These are phyloP conservation scores for Chlamydomonas sp. DNA, from an alignment of 139 green algal genomes.

Conservation along the genomic window DNA sequence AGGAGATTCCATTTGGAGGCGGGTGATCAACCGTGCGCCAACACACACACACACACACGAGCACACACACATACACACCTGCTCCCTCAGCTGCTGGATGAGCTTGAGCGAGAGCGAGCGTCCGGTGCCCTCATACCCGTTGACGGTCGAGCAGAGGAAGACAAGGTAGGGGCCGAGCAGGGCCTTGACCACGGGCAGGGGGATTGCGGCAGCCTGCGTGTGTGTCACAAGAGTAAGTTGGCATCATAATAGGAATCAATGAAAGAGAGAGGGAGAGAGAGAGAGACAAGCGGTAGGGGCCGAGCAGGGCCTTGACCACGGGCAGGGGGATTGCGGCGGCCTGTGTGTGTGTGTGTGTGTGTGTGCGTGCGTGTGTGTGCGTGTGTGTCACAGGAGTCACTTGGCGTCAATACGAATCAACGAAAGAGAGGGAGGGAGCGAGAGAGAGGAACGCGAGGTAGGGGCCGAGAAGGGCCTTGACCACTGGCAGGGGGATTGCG, in stretches of 20 bases:
- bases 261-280: too few relatives aligned
- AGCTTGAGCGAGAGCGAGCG: constrained; percentile 92
- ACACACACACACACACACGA: not conserved
- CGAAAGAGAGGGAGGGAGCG: too few relatives aligned
- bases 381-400: too few relatives aligned
- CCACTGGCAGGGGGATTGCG: constrained; percentile 89
- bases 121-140: constrained; percentile 91
- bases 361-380: too few relatives aligned
- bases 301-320: constrained; percentile 84
- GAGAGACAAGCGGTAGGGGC: too few relatives aligned
- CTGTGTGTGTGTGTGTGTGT: too few relatives aligned
- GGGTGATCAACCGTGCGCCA: not conserved
- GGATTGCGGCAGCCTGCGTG: constrained; percentile 94
- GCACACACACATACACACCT: constrained; percentile 25
- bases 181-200: constrained; percentile 83
- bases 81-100: constrained; percentile 82
- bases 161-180: constrained; percentile 96
- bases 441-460: constrained; percentile 99
- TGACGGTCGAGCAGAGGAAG: constrained; percentile 94
- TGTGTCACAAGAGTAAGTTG: too few relatives aligned
- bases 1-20: too few relatives aligned
- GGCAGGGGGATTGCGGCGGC: constrained; percentile 93
- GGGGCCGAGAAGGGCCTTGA: constrained; percentile 88
- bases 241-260: too few relatives aligned
- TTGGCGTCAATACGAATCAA: too few relatives aligned